Evolutionary conservation across 805 yeast genomes (phyloP), one percentile per base, ranked within the genome.

Genomic region (Ogataea philodendri): DNA sequence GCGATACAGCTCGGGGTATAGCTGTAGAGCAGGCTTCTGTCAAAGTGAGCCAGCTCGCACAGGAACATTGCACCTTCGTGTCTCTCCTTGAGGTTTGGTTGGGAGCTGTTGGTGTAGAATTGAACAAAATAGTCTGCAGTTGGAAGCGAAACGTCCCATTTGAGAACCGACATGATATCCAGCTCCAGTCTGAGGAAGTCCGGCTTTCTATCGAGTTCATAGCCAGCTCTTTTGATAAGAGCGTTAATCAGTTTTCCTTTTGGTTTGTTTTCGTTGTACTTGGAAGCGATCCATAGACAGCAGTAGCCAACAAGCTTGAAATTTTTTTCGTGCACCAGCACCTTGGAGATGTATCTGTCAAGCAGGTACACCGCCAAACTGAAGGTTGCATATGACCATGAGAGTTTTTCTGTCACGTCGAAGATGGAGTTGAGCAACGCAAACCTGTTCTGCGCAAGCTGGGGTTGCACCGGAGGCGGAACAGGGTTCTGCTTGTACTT

Each of bases 91-190:
- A 66, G 50, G 43, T 61, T 63, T 35, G 58, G 59, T 33, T 53
- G 52, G 22, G 50, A 42, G 15, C 47, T 48, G 37, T 47, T 49
- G 18, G 80, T 57, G 48, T 67, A 69, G 34, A 81, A 56, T 49
- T 82, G 86, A 38, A 81, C 63, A 49, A 78, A 78, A 9, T 72
- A 62, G 56, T 81, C 88, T 46, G 76, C 72, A 3, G 84, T 77
- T 15, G 85, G 76, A 21, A 70, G 63, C 32, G 76, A 69, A 22
- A 81, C 62, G 44, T 73, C 67, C 90, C 90, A 84, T 37, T 76
- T 66, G 42, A 84, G 63, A 5, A 77, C 67, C 50, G 73, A 76
- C 39, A 83, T 63, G 26, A 84, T 69, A 48, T 79, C 81, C 39
- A 78, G 68, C 55, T 84, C 94, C 77, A 81, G 77, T 51, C 77